Evolutionary conservation across 306 rosid species (phyloP), one percentile per base, ranked within the genome.

Genomic region (Argentina anserina): DNA sequence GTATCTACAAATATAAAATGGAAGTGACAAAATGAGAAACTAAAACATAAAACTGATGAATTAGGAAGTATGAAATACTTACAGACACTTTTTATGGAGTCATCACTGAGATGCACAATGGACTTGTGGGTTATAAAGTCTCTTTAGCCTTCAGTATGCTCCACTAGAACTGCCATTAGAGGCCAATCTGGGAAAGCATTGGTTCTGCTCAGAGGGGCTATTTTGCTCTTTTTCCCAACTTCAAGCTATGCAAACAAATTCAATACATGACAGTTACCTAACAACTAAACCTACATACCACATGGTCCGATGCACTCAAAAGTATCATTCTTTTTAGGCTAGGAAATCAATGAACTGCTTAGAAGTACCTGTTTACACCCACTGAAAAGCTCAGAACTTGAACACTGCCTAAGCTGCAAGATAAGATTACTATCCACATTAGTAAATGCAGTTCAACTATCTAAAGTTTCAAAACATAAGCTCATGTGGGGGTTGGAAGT

Each of bases 51-150:
- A 53, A 53, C 11, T 7, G 39, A 59, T 59, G 4, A 18, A 41
- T 26, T 13, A 20, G 13, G 55, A 3, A 23, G 25, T n/a, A 60
- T 25, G 5, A 42, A 46, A 76, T 53, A 86, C 90, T 81, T 79
- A 93, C 98, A 93, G 43, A 89, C 98, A 58, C 83, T 90, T 81
- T 93, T 90, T 47, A 93, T 93, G 62, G 83, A 82, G 8, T 75
- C 76, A 77, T 93, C 98, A 46, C 98, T 93, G 37, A 86, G 88
- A 84, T 86, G 90, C 73, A 71, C 75, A 42, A 86, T 73, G 49
- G 86, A 79, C 72, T 86, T 86, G 71, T 79, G 63, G 52, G 85
- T 77, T 21, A 86, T 45, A 46, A 71, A 45, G 58, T 86, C 90
- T 68, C 81, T 84, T 33, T 81, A 84, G 42, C 90, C 90, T 43